Conservation (phyloP, 1,284 basidiomycete genomes). For the Leccinum glutinopallens region DNA sequence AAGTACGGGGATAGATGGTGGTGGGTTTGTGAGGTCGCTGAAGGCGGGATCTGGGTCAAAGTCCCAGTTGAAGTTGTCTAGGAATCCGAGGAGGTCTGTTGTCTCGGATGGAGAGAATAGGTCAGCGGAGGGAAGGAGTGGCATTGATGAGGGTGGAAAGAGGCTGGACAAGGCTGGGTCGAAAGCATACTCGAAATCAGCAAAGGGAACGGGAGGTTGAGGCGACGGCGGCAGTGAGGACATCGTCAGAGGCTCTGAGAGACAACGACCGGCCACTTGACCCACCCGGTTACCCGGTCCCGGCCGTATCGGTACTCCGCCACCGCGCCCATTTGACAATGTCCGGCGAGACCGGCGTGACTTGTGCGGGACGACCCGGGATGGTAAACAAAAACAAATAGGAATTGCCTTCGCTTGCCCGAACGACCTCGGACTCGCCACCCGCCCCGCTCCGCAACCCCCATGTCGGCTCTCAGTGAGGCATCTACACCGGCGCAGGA, state of each 20-base stretch:
- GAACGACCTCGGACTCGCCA: slow-evolving; percentile 35
- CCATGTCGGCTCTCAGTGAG: slow-evolving; percentile 73
- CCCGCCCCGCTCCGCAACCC: slow-evolving; percentile 41
- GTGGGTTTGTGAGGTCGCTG: slow-evolving; percentile 12
- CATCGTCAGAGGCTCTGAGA: slow-evolving; percentile 27
- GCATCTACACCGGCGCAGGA: slow-evolving; percentile 64
- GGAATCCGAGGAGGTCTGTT: slow-evolving; percentile 71
- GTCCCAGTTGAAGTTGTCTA: slow-evolving; percentile 76
- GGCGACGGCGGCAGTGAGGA: slow-evolving; percentile 35
- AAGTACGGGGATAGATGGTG: slow-evolving; percentile 4
- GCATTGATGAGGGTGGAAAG: slow-evolving; percentile 55
- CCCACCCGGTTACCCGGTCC: slow-evolving; percentile 29
- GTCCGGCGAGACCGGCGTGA: slow-evolving; percentile 14
- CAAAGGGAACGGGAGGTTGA: slow-evolving; percentile 52
- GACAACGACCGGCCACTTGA: slow-evolving; percentile 15
- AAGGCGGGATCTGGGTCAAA: slow-evolving; percentile 41
- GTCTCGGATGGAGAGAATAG: slow-evolving; percentile 75
- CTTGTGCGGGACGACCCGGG: slow-evolving; percentile 24
- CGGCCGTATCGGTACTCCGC: not conserved
- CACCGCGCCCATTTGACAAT: slow-evolving; percentile 8
- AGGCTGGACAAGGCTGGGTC: slow-evolving; percentile 55
- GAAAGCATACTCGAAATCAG: slow-evolving; percentile 67
- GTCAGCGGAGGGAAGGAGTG: slow-evolving; percentile 68
- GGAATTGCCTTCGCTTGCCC: slow-evolving; percentile 32
- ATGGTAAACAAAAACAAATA: slow-evolving; percentile 29